Base-by-base conservation (phyloP, 2,329 filamentous ascomycete genomes). In the Penicillium sp. region DNA sequence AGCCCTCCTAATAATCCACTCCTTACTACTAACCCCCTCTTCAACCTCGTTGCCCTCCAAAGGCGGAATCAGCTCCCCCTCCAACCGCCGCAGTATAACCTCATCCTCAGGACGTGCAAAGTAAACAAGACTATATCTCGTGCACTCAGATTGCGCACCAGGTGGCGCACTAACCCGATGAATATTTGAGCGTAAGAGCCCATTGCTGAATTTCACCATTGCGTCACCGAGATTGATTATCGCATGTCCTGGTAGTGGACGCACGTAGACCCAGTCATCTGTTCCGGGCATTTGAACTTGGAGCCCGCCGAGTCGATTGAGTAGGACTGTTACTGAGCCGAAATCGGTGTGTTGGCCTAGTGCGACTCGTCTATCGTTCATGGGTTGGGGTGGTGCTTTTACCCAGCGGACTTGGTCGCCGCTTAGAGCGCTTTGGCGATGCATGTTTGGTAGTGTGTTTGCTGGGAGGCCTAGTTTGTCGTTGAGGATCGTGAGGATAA, bases 321-420 rank as follows among this genome's bases (percentile, higher is more conserved):
- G 83, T 2, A 86, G 75, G 5, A 85, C 70, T 0, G 83, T 85
- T 6, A 85, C 74, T 51, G 75, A 80, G 46, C 82, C 83, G 60
- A 84, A 84, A 61, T 85, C 83, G 2, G 82, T 84, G 64, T 86
- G 83, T 55, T 81, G 80, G 22, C 80, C 80, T 22, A 83, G 64
- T 2, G 78, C 76, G 3, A 78, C 77, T 39, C 70, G 72, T 24
- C 71, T 68, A 62, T 80, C 76, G 33, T 77, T 70, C 4, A 63
- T 55, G 3, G 76, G 74, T 60, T 82, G 80, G 2, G 80, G 78
- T 7, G 81, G 79, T 1, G 78, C 76, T 63, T 76, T 78, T 29
- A 83, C 74, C 65, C 84, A 80, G 35, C 83, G 79, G n/a, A 84
- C 77, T 60, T 83, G 81, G 64, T 84, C 79, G 24, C 81, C 81